Base-by-base conservation (phyloP, 352 stramenopile species). In the Paralagenidium karlingii region DNA sequence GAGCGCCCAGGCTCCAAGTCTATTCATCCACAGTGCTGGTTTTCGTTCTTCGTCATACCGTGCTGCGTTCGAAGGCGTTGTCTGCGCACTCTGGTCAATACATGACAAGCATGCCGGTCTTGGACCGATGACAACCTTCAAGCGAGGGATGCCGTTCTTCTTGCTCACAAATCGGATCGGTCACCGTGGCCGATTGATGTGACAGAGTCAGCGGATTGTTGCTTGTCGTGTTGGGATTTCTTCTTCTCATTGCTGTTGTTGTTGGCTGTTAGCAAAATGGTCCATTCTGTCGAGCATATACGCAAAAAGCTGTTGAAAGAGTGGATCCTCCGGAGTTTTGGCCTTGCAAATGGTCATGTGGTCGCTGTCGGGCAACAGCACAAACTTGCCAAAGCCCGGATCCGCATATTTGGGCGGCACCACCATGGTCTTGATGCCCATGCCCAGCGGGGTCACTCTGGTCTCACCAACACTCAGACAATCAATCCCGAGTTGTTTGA, bases 311-410 rank as follows among this genome's bases (percentile, higher is more conserved):
- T 42, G 61, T 27, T 63, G 54, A 47, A 87, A 91, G 18, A 85
- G 65, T 24, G 55, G 56, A 37, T 87, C 67, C 21, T 70, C 40
- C n/a, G 49, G 28, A 18, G 49, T 63, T 55, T 83, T 82, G 13
- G 66, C 67, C 49, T 91, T 91, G 60, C 74, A 91, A 45, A 91
- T 91, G 13, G 76, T 85, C 74, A 91, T 91, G 63, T 91, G 78
- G 36, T 91, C 69, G 9, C 71, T 58, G 38, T 60, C 52, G 0
- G 57, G 38, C 22, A 88, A 45, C 18, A 87, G 42, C 43, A 71
- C 66, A 44, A 91, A 91, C 29, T 57, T 51, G 11, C 71, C 73
- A 20, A 78, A 49, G n/a, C 70, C 61, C 20, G 78, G 78, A 21
- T 91, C 57, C 2, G 78, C 78, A 2, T 73, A 91, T 18, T 78